Evolutionary conservation across 208 protist genomes (phyloP), one percentile per base, ranked within the genome.

Genomic region (Naegleria gruberi): DNA sequence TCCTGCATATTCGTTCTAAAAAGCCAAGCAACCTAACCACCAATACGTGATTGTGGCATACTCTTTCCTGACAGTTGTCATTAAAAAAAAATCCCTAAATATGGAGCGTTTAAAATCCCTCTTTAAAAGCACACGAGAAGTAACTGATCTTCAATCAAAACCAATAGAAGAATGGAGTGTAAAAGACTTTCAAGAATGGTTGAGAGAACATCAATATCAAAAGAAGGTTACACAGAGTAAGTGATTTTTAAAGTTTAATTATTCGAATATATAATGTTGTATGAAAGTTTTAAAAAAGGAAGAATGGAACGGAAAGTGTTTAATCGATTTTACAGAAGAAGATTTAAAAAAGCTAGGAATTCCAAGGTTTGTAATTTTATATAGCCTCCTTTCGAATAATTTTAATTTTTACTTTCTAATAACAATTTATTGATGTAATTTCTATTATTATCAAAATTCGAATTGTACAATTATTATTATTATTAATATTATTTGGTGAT

Each of bases 261-360:
- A 17, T 73, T 73, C 4, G 23, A 73, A 30, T n/a, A 73, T n/a
- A n/a, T n/a, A n/a, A 73, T 73, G 6, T n/a, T 19, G 51, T 1
- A 65, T 65, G 15, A 65, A 65, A 77, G 65, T 77, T 37, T 37
- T 77, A n/a, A 77, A 77, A 37, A 77, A 77, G 30, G 65, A 77
- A 77, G 65, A 77, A 37, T 77, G 65, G 65, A 77, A 77, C 26
- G 65, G 65, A 37, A 77, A 77, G 34, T 77, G 65, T 77, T 37
- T 77, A 26, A 37, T 77, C n/a, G 17, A 30, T 37, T 77, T 77
- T n/a, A 77, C 65, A 37, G 65, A 77, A 77, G 65, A 77, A 8
- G 65, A 77, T 77, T 77, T 77, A n/a, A 77, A 77, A 77, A 77
- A 77, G n/a, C 10, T 77, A 12, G 65, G 65, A 77, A 77, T 77